Evolutionary conservation across 1,139 yeast species (phyloP), one percentile per base, ranked within the genome.

Genomic region (Suhomyces taliae): DNA sequence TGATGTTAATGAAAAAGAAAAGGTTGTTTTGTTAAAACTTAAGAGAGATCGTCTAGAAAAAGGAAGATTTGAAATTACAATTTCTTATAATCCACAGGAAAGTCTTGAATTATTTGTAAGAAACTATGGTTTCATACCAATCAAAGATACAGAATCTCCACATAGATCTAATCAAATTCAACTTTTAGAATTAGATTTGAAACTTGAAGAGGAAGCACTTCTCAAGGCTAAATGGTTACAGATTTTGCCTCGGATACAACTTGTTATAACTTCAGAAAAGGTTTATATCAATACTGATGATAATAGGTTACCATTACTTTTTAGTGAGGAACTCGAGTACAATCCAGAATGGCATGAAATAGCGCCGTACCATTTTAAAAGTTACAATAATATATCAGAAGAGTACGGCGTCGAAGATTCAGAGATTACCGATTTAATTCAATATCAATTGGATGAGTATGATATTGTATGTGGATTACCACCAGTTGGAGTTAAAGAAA

Each of bases 41-140:
- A 68, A 68, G 26, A 14, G 45, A 9, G 49, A 51, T 5, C 37
- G 27, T 45, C 55, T 55, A 0, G 45, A 15, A 9, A 39, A 43
- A 15, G 12, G 40, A 26, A n/a, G 51, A 41, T 56, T 56, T 34
- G 81, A 81, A 51, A 56, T 80, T 1, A 76, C 77, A 32, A 82
- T 83, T 27, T 65, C 75, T 43, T 83, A 83, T 55, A 64, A 76
- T 2, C 75, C 76, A 3, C 58, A 61, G 4, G 84, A 79, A 52
- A 78, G 78, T 48, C 53, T 79, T 10, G 68, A 68, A 38, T 64
- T 67, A 29, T 80, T 83, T 55, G 67, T 76, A n/a, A 57, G 68
- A 26, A 74, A 76, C 1, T 84, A 85, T 59, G 90, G 90, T 1
- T 85, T 85, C 55, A 63, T 81, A 7, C 86, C 86, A 2, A 14